phyloP scores from a whole-genome alignment of 1,284 basidiomycete species.

The Dichomitus squalens region DNA sequence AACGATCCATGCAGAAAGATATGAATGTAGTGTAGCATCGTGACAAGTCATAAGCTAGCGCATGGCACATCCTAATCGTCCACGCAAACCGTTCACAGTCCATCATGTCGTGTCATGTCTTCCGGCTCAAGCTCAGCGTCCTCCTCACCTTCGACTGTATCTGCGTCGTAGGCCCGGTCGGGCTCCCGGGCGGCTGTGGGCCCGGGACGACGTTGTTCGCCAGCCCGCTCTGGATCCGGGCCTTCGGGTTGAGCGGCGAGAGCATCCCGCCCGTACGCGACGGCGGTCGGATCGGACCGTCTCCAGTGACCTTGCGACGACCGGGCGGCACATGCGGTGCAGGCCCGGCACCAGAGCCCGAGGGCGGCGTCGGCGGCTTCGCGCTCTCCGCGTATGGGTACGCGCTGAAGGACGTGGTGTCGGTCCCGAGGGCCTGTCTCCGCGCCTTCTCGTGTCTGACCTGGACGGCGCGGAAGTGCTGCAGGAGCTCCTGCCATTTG shows the following conservation, averaged over 20 bases:
- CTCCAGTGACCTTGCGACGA: constrained; percentile 61
- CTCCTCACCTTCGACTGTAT: constrained; percentile 51
- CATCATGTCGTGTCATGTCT: constrained; percentile 33
- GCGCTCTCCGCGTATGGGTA: constrained; percentile 3
- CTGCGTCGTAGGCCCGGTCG: constrained; percentile 40
- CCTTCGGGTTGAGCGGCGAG: constrained; percentile 74
- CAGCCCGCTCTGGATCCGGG: constrained; percentile 52
- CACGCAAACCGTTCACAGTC: neutral
- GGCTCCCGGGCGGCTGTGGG: constrained; percentile 30
- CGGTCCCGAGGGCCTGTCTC: constrained; percentile 62
- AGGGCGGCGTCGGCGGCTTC: constrained; percentile 20
- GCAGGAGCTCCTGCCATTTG: constrained; percentile 90
- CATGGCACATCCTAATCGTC: neutral
- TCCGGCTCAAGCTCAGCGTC: constrained; percentile 48
- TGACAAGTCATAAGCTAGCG: neutral
- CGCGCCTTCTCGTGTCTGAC: constrained; percentile 86
- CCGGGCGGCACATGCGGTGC: constrained; percentile 43
- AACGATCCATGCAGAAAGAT: constrained; percentile 1
- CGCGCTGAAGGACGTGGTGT: constrained; percentile 42
- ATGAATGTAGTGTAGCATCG: neutral
- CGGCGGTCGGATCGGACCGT: constrained; percentile 35
- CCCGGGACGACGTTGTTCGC: constrained; percentile 31
- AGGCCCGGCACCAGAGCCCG: constrained; percentile 1
- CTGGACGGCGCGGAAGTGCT: constrained; percentile 86
- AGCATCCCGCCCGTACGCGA: constrained; percentile 48